A percentile compares a stretch with the other conserved stretches of the same genome.
phyloP scores from a whole-genome alignment of 2,329 filamentous ascomycete species.

The Pseudogymnoascus sp. region DNA sequence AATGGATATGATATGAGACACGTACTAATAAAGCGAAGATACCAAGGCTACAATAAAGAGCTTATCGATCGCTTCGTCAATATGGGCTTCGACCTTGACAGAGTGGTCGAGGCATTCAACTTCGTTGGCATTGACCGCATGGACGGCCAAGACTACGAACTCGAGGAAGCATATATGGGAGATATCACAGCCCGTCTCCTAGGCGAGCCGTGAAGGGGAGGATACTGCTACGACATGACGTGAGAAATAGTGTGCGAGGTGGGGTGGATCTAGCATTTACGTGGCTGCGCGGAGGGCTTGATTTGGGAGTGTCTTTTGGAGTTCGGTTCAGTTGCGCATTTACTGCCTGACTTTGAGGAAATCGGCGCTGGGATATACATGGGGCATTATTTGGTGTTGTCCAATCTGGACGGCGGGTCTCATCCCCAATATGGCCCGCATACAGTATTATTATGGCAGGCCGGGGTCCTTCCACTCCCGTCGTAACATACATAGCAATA shows the following conservation, averaged over 20 bases:
- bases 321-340: not conserved
- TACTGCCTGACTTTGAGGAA: not conserved
- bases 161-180: slow-evolving; percentile 86
- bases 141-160: slow-evolving; percentile 69
- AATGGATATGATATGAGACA: not conserved
- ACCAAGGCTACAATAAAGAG: slow-evolving; percentile 78
- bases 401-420: not conserved
- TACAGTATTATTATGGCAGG: not conserved
- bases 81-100: slow-evolving; percentile 87
- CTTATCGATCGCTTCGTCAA: slow-evolving; percentile 75
- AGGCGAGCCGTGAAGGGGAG: slow-evolving; percentile 50
- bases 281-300: slow-evolving; percentile 1
- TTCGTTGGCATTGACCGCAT: slow-evolving; percentile 75
- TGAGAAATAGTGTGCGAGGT: not conserved
- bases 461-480: not conserved
- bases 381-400: slow-evolving; percentile 1
- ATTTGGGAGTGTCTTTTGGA: not conserved
- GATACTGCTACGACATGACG: not conserved
- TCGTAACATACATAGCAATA: slow-evolving; percentile 5
- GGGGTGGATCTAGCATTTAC: not conserved
- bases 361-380: not conserved
- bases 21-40: slow-evolving; percentile 45
- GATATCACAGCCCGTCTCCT: slow-evolving; percentile 82
- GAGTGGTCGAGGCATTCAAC: slow-evolving; percentile 78
- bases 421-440: not conserved